phyloP scores from a whole-genome alignment of 768 basidiomycete genomes.

The Lactifluus piperatus region DNA sequence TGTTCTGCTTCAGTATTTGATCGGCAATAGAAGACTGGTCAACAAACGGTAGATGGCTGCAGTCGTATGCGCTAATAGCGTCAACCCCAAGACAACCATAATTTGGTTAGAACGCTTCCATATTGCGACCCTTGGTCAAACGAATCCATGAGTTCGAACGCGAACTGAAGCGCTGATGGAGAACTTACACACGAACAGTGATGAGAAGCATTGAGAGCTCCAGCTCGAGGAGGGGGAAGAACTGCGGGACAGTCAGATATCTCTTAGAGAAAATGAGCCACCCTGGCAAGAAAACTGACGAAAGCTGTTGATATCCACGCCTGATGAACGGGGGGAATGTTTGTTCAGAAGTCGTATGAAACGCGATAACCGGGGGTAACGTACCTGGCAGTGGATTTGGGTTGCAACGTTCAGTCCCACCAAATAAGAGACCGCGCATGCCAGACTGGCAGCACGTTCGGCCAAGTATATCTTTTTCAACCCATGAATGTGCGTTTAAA shows the following conservation, averaged over 20 bases:
- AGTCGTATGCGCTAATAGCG: background rate
- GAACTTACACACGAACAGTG: conserved; percentile 8
- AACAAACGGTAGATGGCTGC: background rate
- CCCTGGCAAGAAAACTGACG: background rate
- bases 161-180: background rate
- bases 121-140: background rate
- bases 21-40: background rate
- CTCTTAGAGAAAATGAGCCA: background rate
- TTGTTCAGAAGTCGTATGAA: background rate
- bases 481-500: background rate
- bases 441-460: conserved; percentile 1
- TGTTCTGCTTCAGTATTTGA: background rate
- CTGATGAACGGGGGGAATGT: background rate
- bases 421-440: background rate
- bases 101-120: background rate
- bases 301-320: background rate
- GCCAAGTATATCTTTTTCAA: background rate
- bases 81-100: background rate
- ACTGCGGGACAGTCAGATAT: background rate
- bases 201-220: conserved; percentile 5
- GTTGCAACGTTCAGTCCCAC: background rate
- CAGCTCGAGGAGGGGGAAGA: conserved; percentile 7
- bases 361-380: background rate
- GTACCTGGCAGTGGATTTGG: conserved; percentile 5
- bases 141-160: background rate